Base-by-base conservation (phyloP, 805 yeast genomes). In the Starmerella khaoyaiensis region DNA sequence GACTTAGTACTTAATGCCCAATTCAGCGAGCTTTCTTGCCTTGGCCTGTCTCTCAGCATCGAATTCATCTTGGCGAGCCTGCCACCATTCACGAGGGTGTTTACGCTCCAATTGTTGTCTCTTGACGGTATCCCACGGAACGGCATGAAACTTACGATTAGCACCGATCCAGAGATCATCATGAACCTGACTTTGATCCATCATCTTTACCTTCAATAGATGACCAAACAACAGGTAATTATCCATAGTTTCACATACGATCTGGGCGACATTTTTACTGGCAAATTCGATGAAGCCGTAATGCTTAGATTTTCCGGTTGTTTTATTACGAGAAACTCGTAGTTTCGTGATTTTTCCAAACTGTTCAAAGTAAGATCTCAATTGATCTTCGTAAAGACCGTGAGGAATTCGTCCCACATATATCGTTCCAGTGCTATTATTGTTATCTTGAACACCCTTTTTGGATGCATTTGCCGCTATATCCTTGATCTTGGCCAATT, bases 181-280 rank as follows among this genome's bases (percentile, higher is more conserved):
- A 39, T 62, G 66, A 25, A 62, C 56, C 39, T 59, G 52, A 14
- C 49, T 60, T 7, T 53, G 46, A 17, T 58, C 65, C 56, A 50
- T 70, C 66, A 49, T 73, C 69, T 70, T 64, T 25, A 79, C 86
- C 59, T 80, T 77, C 50, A 90, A 63, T 44, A 86, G 70, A 59
- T 87, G 96, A 5, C 93, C 93, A 62, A 81, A 76, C 31, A 90
- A 56, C 45, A 90, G 68, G 53, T 90, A 90, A 61, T 90, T 90
- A 61, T 90, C 77, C 98, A 90, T 90, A 31, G 96, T 76, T 48
- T 90, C 97, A 44, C 79, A 80, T 3, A 95, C 98, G 44, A 84
- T 67, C 49, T 74, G 69, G 31, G 97, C 96, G 39, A 79, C 93
- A 33, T 76, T 81, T 26, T 58, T 55, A 37, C 73, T 67, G 28